Base-by-base conservation (phyloP, 495 filamentous ascomycete species). In the Chaetomium fimeti region DNA sequence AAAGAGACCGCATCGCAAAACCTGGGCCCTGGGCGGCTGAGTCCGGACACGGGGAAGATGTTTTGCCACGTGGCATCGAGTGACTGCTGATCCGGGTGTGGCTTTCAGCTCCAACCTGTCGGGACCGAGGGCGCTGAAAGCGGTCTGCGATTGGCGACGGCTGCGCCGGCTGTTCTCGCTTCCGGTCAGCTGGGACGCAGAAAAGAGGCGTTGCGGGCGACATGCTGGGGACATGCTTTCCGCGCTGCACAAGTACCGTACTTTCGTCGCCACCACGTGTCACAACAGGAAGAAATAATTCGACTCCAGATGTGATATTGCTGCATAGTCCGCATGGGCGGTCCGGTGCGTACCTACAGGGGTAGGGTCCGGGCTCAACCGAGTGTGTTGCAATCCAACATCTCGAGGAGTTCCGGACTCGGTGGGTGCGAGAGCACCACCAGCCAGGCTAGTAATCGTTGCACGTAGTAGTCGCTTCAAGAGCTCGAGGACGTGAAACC, bases 71-170 rank as follows among this genome's bases (percentile, higher is more conserved):
- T 57, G 54, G 54, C 45, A 24, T 3, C 43, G 11, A 22, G 43
- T 12, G n/a, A 45, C 55, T 57, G 45, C 45, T 13, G 56, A 58
- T 24, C 1, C 45, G 45, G 45, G 45, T 6, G 43, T 49, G 45
- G 45, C 45, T 49, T 47, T 45, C 38, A 58, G 56, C 56, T 58
- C 56, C 56, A 47, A 24, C 16, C 38, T 29, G 56, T 58, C 56
- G 56, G 56, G 38, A 58, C 56, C 40, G 25, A 47, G 6, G 40
- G 32, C 29, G 20, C 29, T 25, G 2, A 13, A 11, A 11, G 18
- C 8, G 7, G 1, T 9, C 32, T 36, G 28, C 28, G 28, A 56
- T 56, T 56, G 53, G 53, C 29, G 28, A 20, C 20, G 27, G 3
- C 6, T 36, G 52, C 28, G 27, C 29, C 48, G 48, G 48, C 22